Percentiles rank a stretch among this genome's conserved stretches.
phyloP scores from a whole-genome alignment of 2,329 filamentous ascomycete species.

The Colletotrichum australisinense region DNA sequence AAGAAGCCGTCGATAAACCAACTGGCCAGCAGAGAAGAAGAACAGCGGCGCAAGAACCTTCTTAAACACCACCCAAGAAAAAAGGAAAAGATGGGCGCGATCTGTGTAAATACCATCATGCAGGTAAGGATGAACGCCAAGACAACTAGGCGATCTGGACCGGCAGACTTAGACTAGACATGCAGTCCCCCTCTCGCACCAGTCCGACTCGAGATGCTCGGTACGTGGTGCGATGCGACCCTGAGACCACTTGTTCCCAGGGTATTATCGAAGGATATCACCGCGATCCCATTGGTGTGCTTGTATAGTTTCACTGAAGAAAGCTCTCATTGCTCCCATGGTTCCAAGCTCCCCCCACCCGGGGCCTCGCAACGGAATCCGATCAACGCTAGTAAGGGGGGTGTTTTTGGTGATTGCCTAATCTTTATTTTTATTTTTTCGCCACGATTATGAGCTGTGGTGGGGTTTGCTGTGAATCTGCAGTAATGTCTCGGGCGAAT shows the following conservation, averaged over 20 bases:
- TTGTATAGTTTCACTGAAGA: neutral
- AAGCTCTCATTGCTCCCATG: neutral
- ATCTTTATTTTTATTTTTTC: neutral
- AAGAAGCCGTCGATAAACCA: neutral
- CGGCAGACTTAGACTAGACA: neutral
- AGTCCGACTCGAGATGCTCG: slow-evolving; percentile 26
- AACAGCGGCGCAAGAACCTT: neutral
- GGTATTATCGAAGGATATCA: slow-evolving; percentile 1
- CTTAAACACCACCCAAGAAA: neutral
- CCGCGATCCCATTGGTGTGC: slow-evolving; percentile 7
- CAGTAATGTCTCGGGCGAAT: neutral
- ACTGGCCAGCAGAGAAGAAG: neutral
- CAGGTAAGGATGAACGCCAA: slow-evolving; percentile 4
- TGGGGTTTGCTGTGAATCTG: neutral
- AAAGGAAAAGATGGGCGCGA: neutral
- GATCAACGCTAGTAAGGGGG: slow-evolving; percentile 23
- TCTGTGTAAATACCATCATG: neutral
- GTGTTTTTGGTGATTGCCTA: neutral
- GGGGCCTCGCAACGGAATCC: neutral
- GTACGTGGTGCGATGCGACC: slow-evolving; percentile 26
- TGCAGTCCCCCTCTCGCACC: slow-evolving; percentile 26
- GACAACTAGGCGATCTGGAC: slow-evolving; percentile 12
- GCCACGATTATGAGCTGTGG: slow-evolving; percentile 7
- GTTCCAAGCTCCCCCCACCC: neutral
- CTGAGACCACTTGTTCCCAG: slow-evolving; percentile 9